phyloP scores from a whole-genome alignment of 139 green algal genomes.

The Chlorella sorokiniana region DNA sequence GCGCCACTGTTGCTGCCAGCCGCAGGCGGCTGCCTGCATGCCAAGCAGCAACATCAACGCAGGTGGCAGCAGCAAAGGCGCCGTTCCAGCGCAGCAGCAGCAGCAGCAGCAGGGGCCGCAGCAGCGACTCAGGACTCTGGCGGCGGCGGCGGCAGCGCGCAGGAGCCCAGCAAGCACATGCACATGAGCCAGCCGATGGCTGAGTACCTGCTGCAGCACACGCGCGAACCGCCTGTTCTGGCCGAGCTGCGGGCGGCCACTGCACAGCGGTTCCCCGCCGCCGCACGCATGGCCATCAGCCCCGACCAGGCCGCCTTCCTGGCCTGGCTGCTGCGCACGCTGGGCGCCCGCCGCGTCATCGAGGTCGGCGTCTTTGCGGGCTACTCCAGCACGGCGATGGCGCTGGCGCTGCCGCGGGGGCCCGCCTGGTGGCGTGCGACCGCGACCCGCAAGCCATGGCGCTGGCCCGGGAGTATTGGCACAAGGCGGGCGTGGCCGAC shows the following conservation, averaged over 20 bases:
- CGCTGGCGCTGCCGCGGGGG: conserved; percentile 73
- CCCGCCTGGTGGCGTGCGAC: conserved; percentile 81
- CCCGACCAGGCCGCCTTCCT: conserved; percentile 88
- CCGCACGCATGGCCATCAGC: conserved; percentile 71
- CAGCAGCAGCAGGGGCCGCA: background rate
- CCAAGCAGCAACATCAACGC: background rate
- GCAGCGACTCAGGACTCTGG: background rate
- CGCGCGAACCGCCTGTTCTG: conserved; percentile 55
- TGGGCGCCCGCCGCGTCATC: conserved; percentile 56
- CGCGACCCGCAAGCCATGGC: conserved; percentile 67
- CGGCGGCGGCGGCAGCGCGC: background rate
- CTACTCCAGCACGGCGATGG: conserved; percentile 80
- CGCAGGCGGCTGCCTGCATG: background rate
- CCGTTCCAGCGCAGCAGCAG: background rate
- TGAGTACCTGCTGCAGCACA: conserved; percentile 74
- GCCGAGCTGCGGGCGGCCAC: conserved; percentile 55
- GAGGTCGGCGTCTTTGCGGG: conserved; percentile 91
- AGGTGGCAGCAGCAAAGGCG: background rate
- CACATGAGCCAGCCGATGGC: conserved; percentile 62
- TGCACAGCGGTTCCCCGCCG: conserved; percentile 45
- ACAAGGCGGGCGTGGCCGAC: conserved; percentile 63
- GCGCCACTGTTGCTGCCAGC: too few species aligned
- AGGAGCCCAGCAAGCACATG: conserved; percentile 14
- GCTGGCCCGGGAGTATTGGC: conserved; percentile 74
- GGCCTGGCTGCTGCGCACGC: conserved; percentile 69